phyloP scores from a whole-genome alignment of 108 stramenopile genomes.

The Epipyxis sp. region DNA sequence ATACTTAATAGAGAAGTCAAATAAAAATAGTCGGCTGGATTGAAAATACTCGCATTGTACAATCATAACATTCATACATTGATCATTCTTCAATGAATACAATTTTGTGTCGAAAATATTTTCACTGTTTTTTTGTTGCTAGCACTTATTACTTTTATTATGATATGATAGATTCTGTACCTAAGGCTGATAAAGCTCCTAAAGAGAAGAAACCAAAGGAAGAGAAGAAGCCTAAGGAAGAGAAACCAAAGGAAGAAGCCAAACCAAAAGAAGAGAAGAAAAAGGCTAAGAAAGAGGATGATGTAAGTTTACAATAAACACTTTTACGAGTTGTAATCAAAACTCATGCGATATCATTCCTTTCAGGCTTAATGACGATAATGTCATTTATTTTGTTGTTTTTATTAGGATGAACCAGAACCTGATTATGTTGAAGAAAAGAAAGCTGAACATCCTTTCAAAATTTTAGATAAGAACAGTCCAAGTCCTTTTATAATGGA shows the following conservation, averaged over 20 bases:
- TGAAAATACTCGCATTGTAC: no score
- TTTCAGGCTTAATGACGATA: no score
- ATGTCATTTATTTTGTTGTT: no score
- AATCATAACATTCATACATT: no score
- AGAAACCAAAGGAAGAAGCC: conserved; percentile 52
- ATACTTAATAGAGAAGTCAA: no score
- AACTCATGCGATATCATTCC: no score
- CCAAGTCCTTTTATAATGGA: conserved; percentile 60
- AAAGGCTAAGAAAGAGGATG: conserved; percentile 31
- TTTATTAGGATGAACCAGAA: neutral
- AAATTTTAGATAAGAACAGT: conserved; percentile 62
- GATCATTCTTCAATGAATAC: no score
- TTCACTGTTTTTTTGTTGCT: neutral
- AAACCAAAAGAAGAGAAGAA: conserved; percentile 52
- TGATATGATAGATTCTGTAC: neutral
- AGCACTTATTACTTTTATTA: neutral
- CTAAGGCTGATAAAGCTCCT: conserved; percentile 40
- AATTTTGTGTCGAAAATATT: no score
- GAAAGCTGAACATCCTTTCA: conserved; percentile 64
- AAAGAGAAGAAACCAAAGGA: conserved; percentile 53
- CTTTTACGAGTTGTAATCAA: no score
- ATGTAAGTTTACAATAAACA: no score
- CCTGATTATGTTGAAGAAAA: conserved; percentile 40
- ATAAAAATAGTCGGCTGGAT: no score
- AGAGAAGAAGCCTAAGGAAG: conserved; percentile 49